phyloP scores from a whole-genome alignment of 1,284 basidiomycete genomes.

The Trichosporon asahii region DNA sequence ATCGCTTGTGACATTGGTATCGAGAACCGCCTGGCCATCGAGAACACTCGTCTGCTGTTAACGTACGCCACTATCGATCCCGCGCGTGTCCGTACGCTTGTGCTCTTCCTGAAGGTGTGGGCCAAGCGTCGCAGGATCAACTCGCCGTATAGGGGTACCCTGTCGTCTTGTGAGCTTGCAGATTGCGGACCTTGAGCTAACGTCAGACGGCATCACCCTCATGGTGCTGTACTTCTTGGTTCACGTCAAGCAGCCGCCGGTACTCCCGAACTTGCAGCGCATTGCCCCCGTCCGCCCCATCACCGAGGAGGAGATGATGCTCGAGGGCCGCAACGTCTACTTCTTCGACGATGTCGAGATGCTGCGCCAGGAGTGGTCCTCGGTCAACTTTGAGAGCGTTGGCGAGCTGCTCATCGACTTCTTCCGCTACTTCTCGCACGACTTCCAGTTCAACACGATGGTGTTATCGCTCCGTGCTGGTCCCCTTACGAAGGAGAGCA shows the following conservation, averaged over 20 bases:
- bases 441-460: conserved; percentile 86
- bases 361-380: conserved; percentile 85
- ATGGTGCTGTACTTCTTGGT: conserved; percentile 96
- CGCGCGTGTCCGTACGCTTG: conserved; percentile 84
- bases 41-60: conserved; percentile 92
- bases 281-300: conserved; percentile 80
- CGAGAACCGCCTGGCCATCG: conserved; percentile 91
- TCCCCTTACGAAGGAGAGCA: conserved; percentile 79
- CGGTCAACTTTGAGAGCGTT: conserved; percentile 86
- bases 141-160: conserved; percentile 91
- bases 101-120: conserved; percentile 98
- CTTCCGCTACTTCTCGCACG: conserved; percentile 92
- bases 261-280: conserved; percentile 85
- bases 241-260: conserved; percentile 92
- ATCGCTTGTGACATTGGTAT: conserved; percentile 98
- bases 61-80: conserved; percentile 98
- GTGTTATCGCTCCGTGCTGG: conserved; percentile 90
- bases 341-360: conserved; percentile 96
- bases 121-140: conserved; percentile 98
- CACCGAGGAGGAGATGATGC: conserved; percentile 81
- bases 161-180: conserved; percentile 67
- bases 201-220: conserved; percentile 80
- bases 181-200: conserved; percentile 1
- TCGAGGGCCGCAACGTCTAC: conserved; percentile 81
- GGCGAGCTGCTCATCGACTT: conserved; percentile 97